phyloP scores from a whole-genome alignment of 768 basidiomycete genomes.

The Sarcomyxa edulis region DNA sequence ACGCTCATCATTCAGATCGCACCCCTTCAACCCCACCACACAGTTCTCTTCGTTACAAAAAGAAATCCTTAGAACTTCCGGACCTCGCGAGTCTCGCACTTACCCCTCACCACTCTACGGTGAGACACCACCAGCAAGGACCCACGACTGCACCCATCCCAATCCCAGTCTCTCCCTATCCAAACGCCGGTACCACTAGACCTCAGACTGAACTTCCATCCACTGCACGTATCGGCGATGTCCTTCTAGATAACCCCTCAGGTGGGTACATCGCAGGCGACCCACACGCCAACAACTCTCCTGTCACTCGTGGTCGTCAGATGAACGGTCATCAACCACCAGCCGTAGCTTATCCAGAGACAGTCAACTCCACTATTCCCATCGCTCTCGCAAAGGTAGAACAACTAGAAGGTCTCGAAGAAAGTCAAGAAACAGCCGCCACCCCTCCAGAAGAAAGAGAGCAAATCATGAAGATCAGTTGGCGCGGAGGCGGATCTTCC shows the following conservation, averaged over 20 bases:
- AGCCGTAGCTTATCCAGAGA: conserved; percentile 46
- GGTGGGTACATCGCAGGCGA: conserved; percentile 6
- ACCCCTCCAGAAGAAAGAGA: conserved; percentile 16
- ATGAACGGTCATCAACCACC: conserved; percentile 21
- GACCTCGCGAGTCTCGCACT: conserved; percentile 47
- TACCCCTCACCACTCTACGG: conserved; percentile 11
- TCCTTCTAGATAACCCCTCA: conserved; percentile 2
- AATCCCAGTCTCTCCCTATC: conserved; percentile 24
- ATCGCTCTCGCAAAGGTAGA: conserved; percentile 37
- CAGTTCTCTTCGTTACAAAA: conserved; percentile 65
- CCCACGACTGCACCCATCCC: conserved; percentile 33
- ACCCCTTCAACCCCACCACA: conserved; percentile 42
- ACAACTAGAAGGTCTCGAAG: conserved; percentile 8
- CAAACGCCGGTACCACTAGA: conserved; percentile 12
- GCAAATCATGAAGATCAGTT: conserved; percentile 48
- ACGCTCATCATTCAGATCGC: conserved; percentile 24
- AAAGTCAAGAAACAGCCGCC: conserved; percentile 9
- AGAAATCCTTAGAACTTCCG: conserved; percentile 71
- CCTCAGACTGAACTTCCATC: conserved; percentile 20
- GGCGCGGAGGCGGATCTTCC: conserved; percentile 59
- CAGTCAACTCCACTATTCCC: conserved; percentile 60
- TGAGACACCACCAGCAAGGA: conserved; percentile 12
- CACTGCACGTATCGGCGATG: conserved; percentile 9
- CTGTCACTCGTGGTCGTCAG: conserved; percentile 29
- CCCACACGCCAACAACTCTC: conserved; percentile 22